Evolutionary conservation across 768 basidiomycete genomes (phyloP).

Genomic region (Tulasnella sp.): DNA sequence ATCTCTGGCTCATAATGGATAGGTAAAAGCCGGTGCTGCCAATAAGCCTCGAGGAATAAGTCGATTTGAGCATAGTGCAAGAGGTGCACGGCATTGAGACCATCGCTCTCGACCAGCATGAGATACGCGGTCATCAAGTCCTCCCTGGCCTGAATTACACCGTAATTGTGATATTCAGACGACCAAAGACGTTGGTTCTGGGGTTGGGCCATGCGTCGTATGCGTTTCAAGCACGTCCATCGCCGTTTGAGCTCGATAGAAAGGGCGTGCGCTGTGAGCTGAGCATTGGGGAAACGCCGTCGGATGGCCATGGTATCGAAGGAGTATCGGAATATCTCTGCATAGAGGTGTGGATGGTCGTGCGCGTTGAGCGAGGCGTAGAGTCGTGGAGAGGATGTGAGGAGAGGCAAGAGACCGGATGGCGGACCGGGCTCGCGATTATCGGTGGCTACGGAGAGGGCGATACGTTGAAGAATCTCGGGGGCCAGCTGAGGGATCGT

Average conservation of each 20-base stretch:
- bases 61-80: conserved; percentile 1
- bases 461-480: conserved; percentile 16
- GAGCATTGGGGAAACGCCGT: conserved; percentile 6
- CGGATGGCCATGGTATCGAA: conserved; percentile 15
- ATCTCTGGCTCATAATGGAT: background rate
- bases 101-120: conserved; percentile 16
- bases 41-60: background rate
- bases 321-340: conserved; percentile 14
- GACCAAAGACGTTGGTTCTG: background rate
- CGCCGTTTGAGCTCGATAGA: conserved; percentile 7
- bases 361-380: background rate
- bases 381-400: conserved; percentile 3
- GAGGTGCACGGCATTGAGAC: conserved; percentile 12
- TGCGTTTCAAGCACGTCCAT: conserved; percentile 3
- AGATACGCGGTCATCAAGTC: conserved; percentile 16
- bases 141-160: background rate
- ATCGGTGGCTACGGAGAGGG: conserved; percentile 6
- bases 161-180: background rate
- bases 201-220: background rate
- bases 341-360: conserved; percentile 7
- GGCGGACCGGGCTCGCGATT: conserved; percentile 11
- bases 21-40: background rate
- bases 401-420: conserved; percentile 2
- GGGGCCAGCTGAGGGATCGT: background rate
- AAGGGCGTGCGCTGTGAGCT: conserved; percentile 2